Base-by-base conservation (phyloP, 306 rosid species). In the Cercis canadensis region DNA sequence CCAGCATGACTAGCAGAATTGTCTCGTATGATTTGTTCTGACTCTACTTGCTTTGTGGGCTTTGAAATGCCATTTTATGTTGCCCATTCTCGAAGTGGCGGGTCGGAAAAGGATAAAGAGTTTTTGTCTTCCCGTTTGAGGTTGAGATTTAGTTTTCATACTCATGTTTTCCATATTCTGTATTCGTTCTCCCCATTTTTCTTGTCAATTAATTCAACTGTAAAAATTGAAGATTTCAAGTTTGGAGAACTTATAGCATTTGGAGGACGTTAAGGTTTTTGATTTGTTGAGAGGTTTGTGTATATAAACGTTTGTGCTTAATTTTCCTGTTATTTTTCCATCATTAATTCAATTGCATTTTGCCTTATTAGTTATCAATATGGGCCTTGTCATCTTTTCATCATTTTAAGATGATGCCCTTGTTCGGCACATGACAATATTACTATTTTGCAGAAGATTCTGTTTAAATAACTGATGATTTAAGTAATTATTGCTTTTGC, bases 181-280 rank as follows among this genome's bases (percentile, higher is more conserved):
- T 75, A 57, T 79, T 70, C 80, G 53, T 75, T 59, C 78, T 73
- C 78, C 79, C 65, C 46, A 34, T 54, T 83, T 78, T 70, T 72
- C 41, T 45, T 58, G 73, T 24, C 29, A 24, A 8, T 82, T 47
- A 41, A 53, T 62, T 70, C 61, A 85, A 92, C 68, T 85, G 97
- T 88, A 90, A 84, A 85, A 75, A 75, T 64, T 55, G 17, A 59
- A 60, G 57, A 66, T 75, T 51, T 83, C 31, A 1, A 75, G 81
- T 82, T 69, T 73, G 81, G 78, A 80, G 80, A 78, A 85, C 70
- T 73, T 69, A 80, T 80, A 50, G 71, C 80, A 60, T 63, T 68
- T 57, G 64, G 74, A 69, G 54, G 61, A 29, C 65, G 82, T 77
- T 83, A 74, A 79, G 78, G 5, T 52, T 61, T 68, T 51, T 45